These are phyloP conservation scores for Berberis thunbergii DNA, from an alignment of 164 flowering plant species.

Conservation along the genomic window DNA sequence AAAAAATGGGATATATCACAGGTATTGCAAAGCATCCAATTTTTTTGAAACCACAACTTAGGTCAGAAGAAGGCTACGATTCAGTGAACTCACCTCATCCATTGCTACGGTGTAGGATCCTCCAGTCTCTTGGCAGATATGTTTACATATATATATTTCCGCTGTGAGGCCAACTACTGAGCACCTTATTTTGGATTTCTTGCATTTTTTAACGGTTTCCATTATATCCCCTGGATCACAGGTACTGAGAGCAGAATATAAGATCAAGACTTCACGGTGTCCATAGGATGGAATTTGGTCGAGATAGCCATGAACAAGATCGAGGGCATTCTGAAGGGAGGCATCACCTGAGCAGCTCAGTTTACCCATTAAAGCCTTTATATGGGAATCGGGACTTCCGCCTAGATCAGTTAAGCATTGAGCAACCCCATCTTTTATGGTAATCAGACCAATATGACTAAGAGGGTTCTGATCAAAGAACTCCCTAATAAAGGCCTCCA, in stretches of 20 bases:
- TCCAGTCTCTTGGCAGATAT: conserved; percentile 92
- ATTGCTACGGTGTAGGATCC: conserved; percentile 75
- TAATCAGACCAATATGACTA: conserved; percentile 71
- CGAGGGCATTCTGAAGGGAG: conserved; percentile 85
- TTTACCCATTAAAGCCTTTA: conserved; percentile 68
- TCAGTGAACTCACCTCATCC: conserved; percentile 55
- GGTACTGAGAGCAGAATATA: conserved; percentile 89
- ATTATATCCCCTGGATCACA: conserved; percentile 93
- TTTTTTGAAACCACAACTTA: no score
- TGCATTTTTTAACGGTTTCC: conserved; percentile 80
- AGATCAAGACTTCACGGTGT: conserved; percentile 78
- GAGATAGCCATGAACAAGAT: conserved; percentile 68
- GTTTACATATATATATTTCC: conserved; percentile 84
- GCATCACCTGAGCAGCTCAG: conserved; percentile 85
- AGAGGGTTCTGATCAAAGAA: conserved; percentile 97
- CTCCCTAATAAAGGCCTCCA: conserved; percentile 81
- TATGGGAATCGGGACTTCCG: conserved; percentile 94
- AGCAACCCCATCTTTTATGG: conserved; percentile 84
- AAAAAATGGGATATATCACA: no score
- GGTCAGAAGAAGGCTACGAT: background rate
- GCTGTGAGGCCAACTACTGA: conserved; percentile 90
- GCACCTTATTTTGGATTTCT: conserved; percentile 78
- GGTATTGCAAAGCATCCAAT: background rate
- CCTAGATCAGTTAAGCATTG: conserved; percentile 84
- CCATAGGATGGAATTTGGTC: conserved; percentile 89